Evolutionary conservation across 345 rosid genomes (phyloP), one percentile per base, ranked within the genome.

Genomic region (Noccaea bulbosa): DNA sequence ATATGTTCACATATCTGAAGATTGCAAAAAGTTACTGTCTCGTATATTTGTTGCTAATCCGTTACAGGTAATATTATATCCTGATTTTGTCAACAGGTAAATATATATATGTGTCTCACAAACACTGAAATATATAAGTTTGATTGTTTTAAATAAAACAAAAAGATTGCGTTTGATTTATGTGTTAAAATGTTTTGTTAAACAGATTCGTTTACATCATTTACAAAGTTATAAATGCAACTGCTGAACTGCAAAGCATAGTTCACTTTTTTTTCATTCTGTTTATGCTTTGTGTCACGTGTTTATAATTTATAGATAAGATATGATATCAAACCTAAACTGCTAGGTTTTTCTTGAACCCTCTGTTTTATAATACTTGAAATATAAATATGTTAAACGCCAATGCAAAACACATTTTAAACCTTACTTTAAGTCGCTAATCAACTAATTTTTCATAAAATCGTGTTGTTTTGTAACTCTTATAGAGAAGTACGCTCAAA

Each of bases 1-100:
- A 61, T 85, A 87, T 48, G 89, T 93, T 48, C 87, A 90, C 56
- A 83, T 94, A 64, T 86, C 97, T 40, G 64, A 73, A 56, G 99
- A 84, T 16, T 94, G 97, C 53, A 79, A 24, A 47, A 90, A 85
- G 32, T 86, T 94, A 16, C 67, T 94, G 4, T 84, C 91, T 59
- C 81, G 88, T 55, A 88, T 89, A 52, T 94, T 94, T 33, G 90
- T 91, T 3, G 89, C 96, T 3, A 76, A 86, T 40, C 96, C 97
- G 6, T 91, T 75, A 78, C 84, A 85, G 88, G 98, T 87, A 50
- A 11, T 5, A 5, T 33, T 39, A 39, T 10, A 39, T 39, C 43
- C 43, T 39, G 22, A 20, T 39, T 38, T 39, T 39, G 43, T 4
- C 43, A 40, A 11, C 44, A 11, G 8, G 44, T 11, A 40, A 40